These are phyloP conservation scores for Wickerhamomyces kurtzmanii DNA, from an alignment of 805 yeast species.

Conservation along the genomic window DNA sequence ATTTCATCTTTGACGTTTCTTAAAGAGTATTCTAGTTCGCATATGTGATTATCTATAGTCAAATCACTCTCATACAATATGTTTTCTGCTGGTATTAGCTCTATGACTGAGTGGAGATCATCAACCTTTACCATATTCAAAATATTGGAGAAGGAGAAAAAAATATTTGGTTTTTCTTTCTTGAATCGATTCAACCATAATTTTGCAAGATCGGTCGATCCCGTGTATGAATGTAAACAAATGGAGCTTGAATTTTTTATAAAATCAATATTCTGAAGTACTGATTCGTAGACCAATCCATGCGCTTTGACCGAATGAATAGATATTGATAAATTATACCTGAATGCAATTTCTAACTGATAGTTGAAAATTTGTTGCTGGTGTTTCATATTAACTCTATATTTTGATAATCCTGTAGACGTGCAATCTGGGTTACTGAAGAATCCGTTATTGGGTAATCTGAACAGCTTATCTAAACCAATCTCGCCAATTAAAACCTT, in stretches of 20 bases:
- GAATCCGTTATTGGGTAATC: slow-evolving; percentile 54
- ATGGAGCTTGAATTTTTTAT: slow-evolving; percentile 25
- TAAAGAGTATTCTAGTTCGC: no score
- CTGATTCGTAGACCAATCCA: slow-evolving; percentile 42
- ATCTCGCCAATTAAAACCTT: slow-evolving; percentile 66
- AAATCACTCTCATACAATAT: slow-evolving; percentile 15
- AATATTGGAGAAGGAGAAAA: slow-evolving; percentile 6
- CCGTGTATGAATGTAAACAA: slow-evolving; percentile 80
- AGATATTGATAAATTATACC: slow-evolving; percentile 44
- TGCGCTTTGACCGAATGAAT: slow-evolving; percentile 82
- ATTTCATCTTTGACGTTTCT: no score
- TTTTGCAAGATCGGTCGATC: slow-evolving; percentile 61
- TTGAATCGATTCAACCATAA: slow-evolving; percentile 25
- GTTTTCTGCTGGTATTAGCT: background rate
- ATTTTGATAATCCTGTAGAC: slow-evolving; percentile 23
- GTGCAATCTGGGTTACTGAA: slow-evolving; percentile 25
- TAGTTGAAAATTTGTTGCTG: slow-evolving; percentile 43
- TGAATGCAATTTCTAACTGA: slow-evolving; percentile 47
- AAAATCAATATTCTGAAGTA: slow-evolving; percentile 3
- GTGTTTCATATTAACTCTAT: slow-evolving; percentile 53
- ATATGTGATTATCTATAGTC: slow-evolving; percentile 8
- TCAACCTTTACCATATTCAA: background rate
- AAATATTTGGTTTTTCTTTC: slow-evolving; percentile 2
- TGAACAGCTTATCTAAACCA: slow-evolving; percentile 77
- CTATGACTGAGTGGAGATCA: slow-evolving; percentile 1